These are phyloP conservation scores for Lepidium aucheri DNA, from an alignment of 345 rosid genomes.

Conservation along the genomic window DNA sequence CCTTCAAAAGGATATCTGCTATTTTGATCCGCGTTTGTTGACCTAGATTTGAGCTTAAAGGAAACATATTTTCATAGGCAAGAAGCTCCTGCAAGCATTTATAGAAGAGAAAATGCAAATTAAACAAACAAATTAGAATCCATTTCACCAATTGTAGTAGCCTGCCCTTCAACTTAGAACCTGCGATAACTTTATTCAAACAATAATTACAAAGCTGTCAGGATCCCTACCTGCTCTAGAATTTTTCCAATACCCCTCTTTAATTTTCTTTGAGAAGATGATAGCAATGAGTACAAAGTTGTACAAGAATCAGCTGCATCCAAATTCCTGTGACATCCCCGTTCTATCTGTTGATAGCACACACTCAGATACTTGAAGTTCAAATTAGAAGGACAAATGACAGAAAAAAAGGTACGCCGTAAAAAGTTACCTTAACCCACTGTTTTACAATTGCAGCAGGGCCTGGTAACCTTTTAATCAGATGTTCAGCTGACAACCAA, in stretches of 20 bases:
- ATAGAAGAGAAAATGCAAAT: conserved; percentile 1
- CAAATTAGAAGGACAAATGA: neutral
- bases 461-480: conserved; percentile 42
- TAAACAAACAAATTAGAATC: neutral
- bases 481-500: conserved; percentile 58
- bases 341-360: conserved; percentile 46
- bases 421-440: conserved; percentile 81
- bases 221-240: conserved; percentile 68
- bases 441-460: conserved; percentile 68
- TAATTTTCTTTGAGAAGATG: conserved; percentile 40
- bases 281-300: conserved; percentile 42
- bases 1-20: conserved; percentile 46
- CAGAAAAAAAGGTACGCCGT: neutral
- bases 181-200: neutral
- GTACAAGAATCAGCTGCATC: conserved; percentile 32
- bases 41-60: conserved; percentile 44
- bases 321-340: conserved; percentile 32
- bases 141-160: conserved; percentile 1
- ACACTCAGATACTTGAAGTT: conserved; percentile 27
- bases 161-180: neutral
- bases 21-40: conserved; percentile 46
- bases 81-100: conserved; percentile 56
- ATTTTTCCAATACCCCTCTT: conserved; percentile 42
- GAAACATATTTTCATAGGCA: conserved; percentile 50
- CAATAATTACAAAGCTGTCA: neutral